These are phyloP conservation scores for Thuja plicata DNA, from an alignment of 83 land plant species.

Conservation along the genomic window DNA sequence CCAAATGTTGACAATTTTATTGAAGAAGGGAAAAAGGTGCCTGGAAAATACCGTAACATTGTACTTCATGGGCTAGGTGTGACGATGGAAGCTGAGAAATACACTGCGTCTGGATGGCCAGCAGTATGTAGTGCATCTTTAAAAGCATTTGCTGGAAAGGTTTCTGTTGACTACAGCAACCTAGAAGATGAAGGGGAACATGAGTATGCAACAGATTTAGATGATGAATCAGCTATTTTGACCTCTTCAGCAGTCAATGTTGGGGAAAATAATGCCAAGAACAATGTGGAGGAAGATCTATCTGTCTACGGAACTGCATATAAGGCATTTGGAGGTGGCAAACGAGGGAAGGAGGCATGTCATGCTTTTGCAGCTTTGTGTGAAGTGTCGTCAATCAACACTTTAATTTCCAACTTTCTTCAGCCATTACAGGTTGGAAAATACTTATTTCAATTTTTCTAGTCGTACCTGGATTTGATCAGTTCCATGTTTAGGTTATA, in stretches of 20 bases:
- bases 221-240: conserved; percentile 19
- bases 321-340: conserved; percentile 71
- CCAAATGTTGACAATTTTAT: conserved; percentile 74
- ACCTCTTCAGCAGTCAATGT: conserved; percentile 28
- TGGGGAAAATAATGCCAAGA: neutral
- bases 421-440: conserved; percentile 83
- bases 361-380: conserved; percentile 92
- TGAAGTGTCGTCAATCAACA: conserved; percentile 86
- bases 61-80: conserved; percentile 42
- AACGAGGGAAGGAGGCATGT: conserved; percentile 82
- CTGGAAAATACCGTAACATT: conserved; percentile 67
- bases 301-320: conserved; percentile 86
- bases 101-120: conserved; percentile 87
- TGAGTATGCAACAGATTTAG: conserved; percentile 16
- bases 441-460: neutral
- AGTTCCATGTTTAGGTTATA: neutral
- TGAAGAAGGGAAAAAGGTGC: conserved; percentile 76
- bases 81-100: conserved; percentile 54
- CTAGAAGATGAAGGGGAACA: conserved; percentile 34
- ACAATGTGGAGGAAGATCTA: conserved; percentile 21
- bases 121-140: conserved; percentile 78
- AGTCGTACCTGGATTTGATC: neutral
- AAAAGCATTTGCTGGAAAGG: conserved; percentile 77
- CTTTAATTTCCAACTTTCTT: conserved; percentile 91
- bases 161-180: conserved; percentile 55